Conservation (phyloP, 192 early-diverging fungal species). For the Linnemannia schmuckeri region DNA sequence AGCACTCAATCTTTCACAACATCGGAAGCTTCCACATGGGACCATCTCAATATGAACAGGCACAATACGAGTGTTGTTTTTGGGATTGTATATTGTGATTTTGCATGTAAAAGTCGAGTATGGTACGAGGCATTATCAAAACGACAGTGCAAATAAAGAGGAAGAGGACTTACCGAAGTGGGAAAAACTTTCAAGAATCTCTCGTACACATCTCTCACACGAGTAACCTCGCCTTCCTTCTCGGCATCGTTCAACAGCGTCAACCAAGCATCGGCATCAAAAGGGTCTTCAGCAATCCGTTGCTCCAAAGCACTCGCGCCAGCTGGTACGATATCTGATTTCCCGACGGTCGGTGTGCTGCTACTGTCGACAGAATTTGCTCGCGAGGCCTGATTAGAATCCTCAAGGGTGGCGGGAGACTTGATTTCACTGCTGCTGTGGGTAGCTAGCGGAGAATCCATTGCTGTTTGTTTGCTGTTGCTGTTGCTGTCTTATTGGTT, state of each 20-base stretch:
- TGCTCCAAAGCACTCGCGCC: slow-evolving; percentile 52
- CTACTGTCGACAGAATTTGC: slow-evolving; percentile 32
- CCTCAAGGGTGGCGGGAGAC: slow-evolving; percentile 13
- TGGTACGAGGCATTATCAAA: neutral
- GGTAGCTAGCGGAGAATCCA: slow-evolving; percentile 39
- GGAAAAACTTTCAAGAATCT: slow-evolving; percentile 84
- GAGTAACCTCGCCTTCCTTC: slow-evolving; percentile 64
- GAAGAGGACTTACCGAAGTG: slow-evolving; percentile 74
- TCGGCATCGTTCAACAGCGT: slow-evolving; percentile 73
- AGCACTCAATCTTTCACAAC: neutral
- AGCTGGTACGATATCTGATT: neutral
- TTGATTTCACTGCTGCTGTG: slow-evolving; percentile 19
- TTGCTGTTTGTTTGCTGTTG: neutral
- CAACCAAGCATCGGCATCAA: slow-evolving; percentile 79
- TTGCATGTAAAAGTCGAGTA: neutral
- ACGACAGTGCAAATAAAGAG: neutral
- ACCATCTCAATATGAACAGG: neutral
- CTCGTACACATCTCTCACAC: slow-evolving; percentile 76
- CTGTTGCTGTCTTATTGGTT: too few species aligned
- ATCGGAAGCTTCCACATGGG: neutral
- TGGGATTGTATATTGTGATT: neutral
- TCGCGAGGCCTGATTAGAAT: slow-evolving; percentile 30
- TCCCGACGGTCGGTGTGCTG: slow-evolving; percentile 4
- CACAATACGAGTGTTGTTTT: neutral
- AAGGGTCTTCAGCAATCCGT: slow-evolving; percentile 64